Base-by-base conservation (phyloP, 2,329 filamentous ascomycete genomes). In the Neodidymelliopsis sp. region DNA sequence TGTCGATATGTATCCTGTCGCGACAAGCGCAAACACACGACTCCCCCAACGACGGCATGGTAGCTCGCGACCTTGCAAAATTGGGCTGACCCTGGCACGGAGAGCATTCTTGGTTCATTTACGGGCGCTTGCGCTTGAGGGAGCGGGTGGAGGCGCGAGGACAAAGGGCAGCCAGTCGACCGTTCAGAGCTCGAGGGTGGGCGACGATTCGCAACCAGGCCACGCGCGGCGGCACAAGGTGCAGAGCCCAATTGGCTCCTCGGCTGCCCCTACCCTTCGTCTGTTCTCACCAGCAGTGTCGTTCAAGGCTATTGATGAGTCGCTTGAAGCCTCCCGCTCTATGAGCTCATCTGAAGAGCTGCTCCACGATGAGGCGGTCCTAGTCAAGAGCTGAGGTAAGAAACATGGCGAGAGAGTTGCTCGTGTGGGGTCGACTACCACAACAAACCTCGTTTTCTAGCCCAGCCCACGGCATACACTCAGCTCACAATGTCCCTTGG, bases 51-150 rank as follows among this genome's bases (percentile, higher is more conserved):
- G 37, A 36, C 56, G 51, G 57, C 57, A 54, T 54, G 58, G 49
- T 53, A 56, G 60, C 57, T 56, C 57, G 60, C 54, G 49, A 54
- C 58, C 59, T 54, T 62, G 55, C 54, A 36, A 58, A 50, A 52
- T 60, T 65, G 60, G 54, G 62, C 60, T 61, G 54, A 56, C 60
- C 57, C 36, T 23, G 58, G 56, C 57, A 62, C 60, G 59, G 56
- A 45, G 45, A 58, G 56, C 60, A 62, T 65, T 59, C 40, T 56
- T 65, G 58, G 60, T 57, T 49, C 51, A 60, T 31, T 50, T 56
- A 55, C 66, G 66, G 62, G 70, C 70, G 70, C 69, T 70, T 71
- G 69, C 67, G 65, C 66, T 58, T 66, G 61, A 59, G 53, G 54
- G 53, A 62, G 57, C 62, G 63, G 65, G 62, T 65, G 59, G 64